Evolutionary conservation across 306 rosid genomes (phyloP).

Genomic region (Vigna nakashimae): DNA sequence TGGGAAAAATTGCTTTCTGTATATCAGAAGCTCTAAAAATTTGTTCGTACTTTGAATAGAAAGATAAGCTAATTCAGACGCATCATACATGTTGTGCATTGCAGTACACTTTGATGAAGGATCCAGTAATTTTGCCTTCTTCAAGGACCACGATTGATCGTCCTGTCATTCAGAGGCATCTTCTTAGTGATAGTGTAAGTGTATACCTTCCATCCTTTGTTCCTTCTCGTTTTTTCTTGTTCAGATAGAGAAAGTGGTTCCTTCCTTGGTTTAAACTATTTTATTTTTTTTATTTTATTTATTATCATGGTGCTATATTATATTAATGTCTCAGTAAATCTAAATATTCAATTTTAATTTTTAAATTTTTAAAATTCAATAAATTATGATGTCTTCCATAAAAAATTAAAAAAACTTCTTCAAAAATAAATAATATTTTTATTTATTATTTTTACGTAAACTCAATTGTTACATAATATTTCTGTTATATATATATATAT

Average conservation of each 20-base stretch:
- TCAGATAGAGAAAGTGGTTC: not conserved
- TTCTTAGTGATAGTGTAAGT: slow-evolving; percentile 88
- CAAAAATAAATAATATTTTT: no score
- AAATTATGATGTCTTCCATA: no score
- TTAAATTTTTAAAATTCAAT: no score
- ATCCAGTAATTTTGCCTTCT: slow-evolving; percentile 98
- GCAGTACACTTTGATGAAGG: slow-evolving; percentile 99
- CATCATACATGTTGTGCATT: slow-evolving; percentile 5
- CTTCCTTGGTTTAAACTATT: no score
- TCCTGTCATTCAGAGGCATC: slow-evolving; percentile 96
- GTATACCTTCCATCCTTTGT: slow-evolving; percentile 43
- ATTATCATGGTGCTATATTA: no score
- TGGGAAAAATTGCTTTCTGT: not conserved
- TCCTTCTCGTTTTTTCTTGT: not conserved
- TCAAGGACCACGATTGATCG: slow-evolving; percentile 91
- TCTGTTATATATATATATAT: no score
- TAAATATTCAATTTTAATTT: no score
- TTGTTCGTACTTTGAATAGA: not conserved
- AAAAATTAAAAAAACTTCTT: no score
- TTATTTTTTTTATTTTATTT: no score
- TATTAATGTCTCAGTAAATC: no score
- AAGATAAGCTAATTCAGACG: not conserved
- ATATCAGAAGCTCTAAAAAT: not conserved
- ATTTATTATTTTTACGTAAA: no score
- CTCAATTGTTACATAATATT: no score